Percentiles rank a stretch among this genome's conserved stretches.
phyloP scores from a whole-genome alignment of 805 yeast genomes.

The Komagataella phaffii region DNA sequence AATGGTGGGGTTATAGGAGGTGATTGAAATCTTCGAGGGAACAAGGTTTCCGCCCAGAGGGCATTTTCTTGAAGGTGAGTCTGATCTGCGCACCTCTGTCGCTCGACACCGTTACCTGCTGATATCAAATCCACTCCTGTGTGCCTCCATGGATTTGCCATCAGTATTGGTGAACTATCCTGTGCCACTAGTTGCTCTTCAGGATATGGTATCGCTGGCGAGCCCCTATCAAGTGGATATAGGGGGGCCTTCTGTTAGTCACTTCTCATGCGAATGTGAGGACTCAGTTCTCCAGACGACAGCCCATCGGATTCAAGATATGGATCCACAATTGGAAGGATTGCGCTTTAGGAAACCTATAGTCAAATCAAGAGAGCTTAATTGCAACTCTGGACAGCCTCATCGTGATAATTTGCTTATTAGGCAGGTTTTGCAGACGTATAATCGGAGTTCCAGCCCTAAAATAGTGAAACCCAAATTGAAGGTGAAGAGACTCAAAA shows the following conservation, averaged over 20 bases:
- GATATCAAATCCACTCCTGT: not conserved
- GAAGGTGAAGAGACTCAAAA: constrained; percentile 14
- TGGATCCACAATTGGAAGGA: constrained; percentile 8
- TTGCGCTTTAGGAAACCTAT: constrained; percentile 23
- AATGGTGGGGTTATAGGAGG: not conserved
- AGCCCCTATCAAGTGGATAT: not conserved
- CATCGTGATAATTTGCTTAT: not conserved
- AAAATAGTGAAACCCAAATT: constrained; percentile 13
- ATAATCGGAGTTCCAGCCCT: constrained; percentile 5
- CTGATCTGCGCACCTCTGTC: not conserved
- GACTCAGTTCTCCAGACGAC: not conserved
- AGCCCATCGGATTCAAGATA: constrained; percentile 8
- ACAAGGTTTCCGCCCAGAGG: not conserved
- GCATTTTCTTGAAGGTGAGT: not conserved
- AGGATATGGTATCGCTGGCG: not conserved
- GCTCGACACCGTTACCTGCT: not conserved
- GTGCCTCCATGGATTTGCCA: not conserved
- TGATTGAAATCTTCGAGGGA: not conserved
- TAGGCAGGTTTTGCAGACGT: not conserved
- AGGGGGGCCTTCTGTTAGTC: not conserved
- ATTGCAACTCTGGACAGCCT: not conserved
- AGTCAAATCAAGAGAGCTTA: constrained; percentile 2
- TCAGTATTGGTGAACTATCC: not conserved
- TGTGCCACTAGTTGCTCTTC: not conserved
- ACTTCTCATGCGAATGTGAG: not conserved